These are phyloP conservation scores for Linderniella brevidens DNA, from an alignment of 257 asterid genomes.

Conservation along the genomic window DNA sequence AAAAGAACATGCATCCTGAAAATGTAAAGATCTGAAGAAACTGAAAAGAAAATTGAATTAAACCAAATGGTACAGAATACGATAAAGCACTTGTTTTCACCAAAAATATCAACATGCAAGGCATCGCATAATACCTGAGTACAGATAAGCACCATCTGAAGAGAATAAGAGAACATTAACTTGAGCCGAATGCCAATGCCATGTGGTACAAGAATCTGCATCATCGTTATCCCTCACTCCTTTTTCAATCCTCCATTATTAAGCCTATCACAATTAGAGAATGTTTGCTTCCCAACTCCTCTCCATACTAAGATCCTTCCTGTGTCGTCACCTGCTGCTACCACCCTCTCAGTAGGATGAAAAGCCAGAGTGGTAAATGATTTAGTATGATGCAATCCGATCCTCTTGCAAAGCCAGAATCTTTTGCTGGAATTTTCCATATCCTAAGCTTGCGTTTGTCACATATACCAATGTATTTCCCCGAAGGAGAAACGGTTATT, in stretches of 20 bases:
- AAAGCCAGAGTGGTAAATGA: conserved; percentile 54
- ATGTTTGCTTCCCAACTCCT: conserved; percentile 46
- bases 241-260: conserved; percentile 16
- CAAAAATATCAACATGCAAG: conserved; percentile 7
- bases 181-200: conserved; percentile 96
- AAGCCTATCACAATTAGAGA: conserved; percentile 17
- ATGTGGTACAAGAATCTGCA: conserved; percentile 80
- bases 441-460: conserved; percentile 50
- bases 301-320: conserved; percentile 95
- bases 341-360: conserved; percentile 73
- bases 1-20: not conserved
- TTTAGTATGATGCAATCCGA: conserved; percentile 72
- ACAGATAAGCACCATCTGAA: conserved; percentile 82
- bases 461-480: conserved; percentile 44
- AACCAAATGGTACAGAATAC: conserved; percentile 6
- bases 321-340: conserved; percentile 86
- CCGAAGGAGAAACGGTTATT: conserved; percentile 40
- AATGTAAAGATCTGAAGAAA: not conserved
- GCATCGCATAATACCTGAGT: conserved; percentile 50
- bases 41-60: conserved; percentile 1
- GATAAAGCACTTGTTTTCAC: conserved; percentile 7
- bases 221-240: conserved; percentile 53
- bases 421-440: conserved; percentile 73
- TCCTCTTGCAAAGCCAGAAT: conserved; percentile 40
- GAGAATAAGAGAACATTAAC: conserved; percentile 79